Percentiles rank a stretch among this genome's conserved stretches.
phyloP scores from a whole-genome alignment of 2,329 filamentous ascomycete genomes.

The Aspergillus costaricaensis region DNA sequence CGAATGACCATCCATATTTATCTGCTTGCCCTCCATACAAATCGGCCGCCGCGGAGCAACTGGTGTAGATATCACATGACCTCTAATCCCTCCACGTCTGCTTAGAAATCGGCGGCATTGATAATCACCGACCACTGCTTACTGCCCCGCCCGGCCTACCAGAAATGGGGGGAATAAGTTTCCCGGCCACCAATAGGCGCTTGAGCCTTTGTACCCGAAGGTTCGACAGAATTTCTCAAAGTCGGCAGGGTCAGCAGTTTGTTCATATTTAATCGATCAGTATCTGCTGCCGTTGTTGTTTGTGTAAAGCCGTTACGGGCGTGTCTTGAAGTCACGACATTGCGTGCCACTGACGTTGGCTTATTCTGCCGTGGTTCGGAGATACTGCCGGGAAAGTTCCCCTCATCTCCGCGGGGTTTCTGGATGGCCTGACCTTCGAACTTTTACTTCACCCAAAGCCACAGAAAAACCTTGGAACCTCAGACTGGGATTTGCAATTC shows the following conservation, averaged over 20 bases:
- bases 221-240: slow-evolving; percentile 20
- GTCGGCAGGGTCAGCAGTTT: slow-evolving; percentile 16
- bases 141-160: slow-evolving; percentile 20
- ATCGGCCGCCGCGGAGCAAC: neutral
- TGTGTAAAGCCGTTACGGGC: neutral
- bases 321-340: neutral
- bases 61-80: slow-evolving; percentile 16
- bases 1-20: neutral
- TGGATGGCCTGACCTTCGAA: neutral
- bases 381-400: slow-evolving; percentile 9
- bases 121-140: slow-evolving; percentile 17
- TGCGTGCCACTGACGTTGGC: slow-evolving; percentile 3
- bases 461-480: neutral
- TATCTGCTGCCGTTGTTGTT: neutral
- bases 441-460: neutral
- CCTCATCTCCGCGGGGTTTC: slow-evolving; percentile 19
- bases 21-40: neutral
- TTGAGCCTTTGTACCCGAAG: slow-evolving; percentile 15
- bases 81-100: slow-evolving; percentile 9
- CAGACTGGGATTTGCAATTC: neutral
- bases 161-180: slow-evolving; percentile 13
- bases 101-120: slow-evolving; percentile 24
- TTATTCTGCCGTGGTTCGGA: neutral
- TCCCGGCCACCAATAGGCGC: slow-evolving; percentile 19
- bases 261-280: slow-evolving; percentile 8